These are phyloP conservation scores for Penicillium sp. DNA, from an alignment of 2,329 filamentous ascomycete species.

Conservation along the genomic window DNA sequence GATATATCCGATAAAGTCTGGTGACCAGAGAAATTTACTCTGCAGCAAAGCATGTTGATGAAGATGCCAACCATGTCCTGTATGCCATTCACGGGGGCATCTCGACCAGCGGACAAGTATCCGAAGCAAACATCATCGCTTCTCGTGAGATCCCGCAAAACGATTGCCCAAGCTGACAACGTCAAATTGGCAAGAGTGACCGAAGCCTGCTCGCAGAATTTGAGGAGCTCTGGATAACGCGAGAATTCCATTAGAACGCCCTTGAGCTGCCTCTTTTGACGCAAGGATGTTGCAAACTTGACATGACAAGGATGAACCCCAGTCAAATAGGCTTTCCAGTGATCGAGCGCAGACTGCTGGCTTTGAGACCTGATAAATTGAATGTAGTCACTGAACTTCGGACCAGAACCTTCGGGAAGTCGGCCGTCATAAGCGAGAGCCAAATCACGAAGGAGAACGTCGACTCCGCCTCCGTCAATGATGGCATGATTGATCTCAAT, in stretches of 20 bases:
- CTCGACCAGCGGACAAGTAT: conserved; percentile 38
- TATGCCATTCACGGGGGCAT: conserved; percentile 42
- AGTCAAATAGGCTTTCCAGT: conserved; percentile 34
- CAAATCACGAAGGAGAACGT: conserved; percentile 29
- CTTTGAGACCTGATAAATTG: conserved; percentile 26
- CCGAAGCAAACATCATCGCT: conserved; percentile 40
- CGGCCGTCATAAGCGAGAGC: conserved; percentile 27
- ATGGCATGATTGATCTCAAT: conserved; percentile 37
- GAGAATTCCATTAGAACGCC: conserved; percentile 26
- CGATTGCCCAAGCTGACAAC: conserved; percentile 36
- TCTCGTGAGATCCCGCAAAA: conserved; percentile 27
- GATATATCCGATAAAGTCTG: conserved; percentile 37
- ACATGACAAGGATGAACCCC: conserved; percentile 31
- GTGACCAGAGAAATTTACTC: conserved; percentile 35
- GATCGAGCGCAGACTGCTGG: conserved; percentile 22
- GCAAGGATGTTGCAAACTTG: conserved; percentile 8
- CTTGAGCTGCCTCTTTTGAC: conserved; percentile 18
- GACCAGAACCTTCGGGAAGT: conserved; percentile 23
- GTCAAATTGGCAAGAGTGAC: conserved; percentile 35
- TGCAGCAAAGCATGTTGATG: conserved; percentile 52
- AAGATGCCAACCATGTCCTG: conserved; percentile 46
- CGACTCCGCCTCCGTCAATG: conserved; percentile 33
- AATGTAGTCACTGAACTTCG: conserved; percentile 35
- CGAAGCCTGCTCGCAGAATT: conserved; percentile 27
- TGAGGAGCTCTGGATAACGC: conserved; percentile 26